Evolutionary conservation across 371 early-diverging fungal species (phyloP), one percentile per base, ranked within the genome.

Genomic region (Lichtheimia ornata): DNA sequence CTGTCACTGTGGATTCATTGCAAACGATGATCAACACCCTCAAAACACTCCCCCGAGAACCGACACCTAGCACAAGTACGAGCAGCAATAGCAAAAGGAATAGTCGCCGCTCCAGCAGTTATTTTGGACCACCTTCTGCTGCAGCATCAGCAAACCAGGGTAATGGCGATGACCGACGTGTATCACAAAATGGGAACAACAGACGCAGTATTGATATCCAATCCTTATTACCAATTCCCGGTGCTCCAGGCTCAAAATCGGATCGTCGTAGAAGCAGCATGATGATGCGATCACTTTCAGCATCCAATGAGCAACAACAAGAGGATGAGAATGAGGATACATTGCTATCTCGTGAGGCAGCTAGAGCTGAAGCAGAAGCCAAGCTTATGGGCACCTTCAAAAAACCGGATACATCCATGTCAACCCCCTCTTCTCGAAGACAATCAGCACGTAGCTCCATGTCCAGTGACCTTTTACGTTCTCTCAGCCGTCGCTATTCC

Each of bases 11-110:
- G 13, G 70, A 79, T 53, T 76, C 78, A 13, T 45, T 82, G 42
- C 71, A 78, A 50, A 66, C 73, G 40, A 80, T 82, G 64, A 80
- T 82, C 59, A 76, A 72, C 25, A 72, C 73, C 28, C 59, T 82
- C 28, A 79, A 76, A 58, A 61, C 67, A 17, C 55, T 82, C 15
- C 80, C 80, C 41, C 75, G 67, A 62, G 43, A 42, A 66, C 56
- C 17, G 28, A 35, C 11, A n/a, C 55, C 12, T 17, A 18, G 59
- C 24, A 35, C 55, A 14, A 59, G 49, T 65, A 65, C 45, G 49
- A 65, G 17, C 51, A 51, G n/a, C 28, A 7, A 13, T 41, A 14
- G 24, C 9, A 3, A n/a, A n/a, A 20, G 17, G 27, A 25, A 13
- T 18, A 49, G 18, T 28, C 22, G 30, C 58, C 22, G 11, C 7